A percentile compares a stretch with the other conserved stretches of the same genome.
These are phyloP conservation scores for Fusarium luffae DNA, from an alignment of 2,329 filamentous ascomycete species.

Conservation along the genomic window DNA sequence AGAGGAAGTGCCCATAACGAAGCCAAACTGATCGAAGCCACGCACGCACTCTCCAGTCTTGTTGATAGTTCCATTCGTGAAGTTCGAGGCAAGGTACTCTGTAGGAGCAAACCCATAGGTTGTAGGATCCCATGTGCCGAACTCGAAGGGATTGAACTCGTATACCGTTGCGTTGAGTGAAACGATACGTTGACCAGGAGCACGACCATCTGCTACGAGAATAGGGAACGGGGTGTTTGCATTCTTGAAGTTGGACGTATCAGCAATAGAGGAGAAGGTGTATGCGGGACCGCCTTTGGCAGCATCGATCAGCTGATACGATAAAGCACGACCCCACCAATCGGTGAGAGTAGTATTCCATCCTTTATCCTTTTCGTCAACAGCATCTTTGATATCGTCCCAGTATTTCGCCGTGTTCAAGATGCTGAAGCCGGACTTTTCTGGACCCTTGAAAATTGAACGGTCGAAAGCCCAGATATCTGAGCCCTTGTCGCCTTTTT, in stretches of 20 bases:
- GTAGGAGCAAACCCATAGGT: constrained; percentile 69
- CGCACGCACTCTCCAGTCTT: constrained; percentile 59
- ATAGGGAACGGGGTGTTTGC: constrained; percentile 61
- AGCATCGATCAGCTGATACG: constrained; percentile 84
- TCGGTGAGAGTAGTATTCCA: constrained; percentile 79
- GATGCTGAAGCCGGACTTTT: constrained; percentile 50
- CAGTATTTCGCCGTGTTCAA: constrained; percentile 43
- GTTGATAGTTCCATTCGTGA: constrained; percentile 60
- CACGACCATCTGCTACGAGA: constrained; percentile 60
- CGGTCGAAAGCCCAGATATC: constrained; percentile 56
- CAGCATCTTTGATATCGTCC: constrained; percentile 50
- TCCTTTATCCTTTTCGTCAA: constrained; percentile 52
- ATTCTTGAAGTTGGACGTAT: constrained; percentile 56
- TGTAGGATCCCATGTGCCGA: constrained; percentile 72
- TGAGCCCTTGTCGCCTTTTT: constrained; percentile 48
- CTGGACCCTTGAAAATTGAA: constrained; percentile 55
- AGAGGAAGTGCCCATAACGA: constrained; percentile 83
- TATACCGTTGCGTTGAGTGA: constrained; percentile 70
- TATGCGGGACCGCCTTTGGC: constrained; percentile 77
- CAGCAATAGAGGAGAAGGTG: constrained; percentile 79
- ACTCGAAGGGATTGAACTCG: constrained; percentile 74
- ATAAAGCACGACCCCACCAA: constrained; percentile 86
- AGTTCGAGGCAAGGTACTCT: constrained; percentile 68
- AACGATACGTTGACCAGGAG: constrained; percentile 56
- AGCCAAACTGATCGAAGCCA: constrained; percentile 84